These are phyloP conservation scores for Solanum bulbocastanum DNA, from an alignment of 257 asterid species.

Conservation along the genomic window DNA sequence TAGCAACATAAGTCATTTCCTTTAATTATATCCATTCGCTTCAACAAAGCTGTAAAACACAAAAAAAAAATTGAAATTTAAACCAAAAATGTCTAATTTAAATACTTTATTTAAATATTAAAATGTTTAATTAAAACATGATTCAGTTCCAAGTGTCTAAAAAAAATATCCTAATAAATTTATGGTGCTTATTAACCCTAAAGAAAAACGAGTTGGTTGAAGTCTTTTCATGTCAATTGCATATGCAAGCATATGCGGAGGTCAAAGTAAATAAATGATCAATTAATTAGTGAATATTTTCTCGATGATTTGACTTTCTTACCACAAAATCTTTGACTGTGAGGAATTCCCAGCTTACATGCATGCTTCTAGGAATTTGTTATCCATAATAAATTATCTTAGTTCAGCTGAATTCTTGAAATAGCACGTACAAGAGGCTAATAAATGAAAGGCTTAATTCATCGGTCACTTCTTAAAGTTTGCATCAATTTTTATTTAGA, in stretches of 20 bases:
- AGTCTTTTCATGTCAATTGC: background rate
- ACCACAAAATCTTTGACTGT: background rate
- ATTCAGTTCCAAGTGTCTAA: too few species aligned
- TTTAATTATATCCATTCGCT: too few species aligned
- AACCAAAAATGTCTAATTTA: fast-evolving
- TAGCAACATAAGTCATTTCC: too few species aligned
- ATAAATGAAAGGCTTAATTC: background rate
- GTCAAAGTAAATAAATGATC: background rate
- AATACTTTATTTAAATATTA: too few species aligned
- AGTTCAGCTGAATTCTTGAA: background rate
- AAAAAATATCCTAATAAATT: too few species aligned
- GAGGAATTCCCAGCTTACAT: background rate
- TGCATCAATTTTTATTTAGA: too few species aligned
- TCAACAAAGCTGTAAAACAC: too few species aligned
- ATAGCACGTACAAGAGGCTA: background rate
- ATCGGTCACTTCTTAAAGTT: too few species aligned
- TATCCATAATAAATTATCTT: background rate
- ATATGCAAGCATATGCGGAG: background rate
- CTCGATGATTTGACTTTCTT: background rate
- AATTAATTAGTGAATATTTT: background rate
- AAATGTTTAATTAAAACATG: too few species aligned
- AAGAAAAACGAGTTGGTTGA: background rate
- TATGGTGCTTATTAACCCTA: background rate
- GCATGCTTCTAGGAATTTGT: background rate
- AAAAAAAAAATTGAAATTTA: too few species aligned